Evolutionary conservation across 2,329 filamentous ascomycete genomes (phyloP).

Genomic region (Bipolaris oryzae): DNA sequence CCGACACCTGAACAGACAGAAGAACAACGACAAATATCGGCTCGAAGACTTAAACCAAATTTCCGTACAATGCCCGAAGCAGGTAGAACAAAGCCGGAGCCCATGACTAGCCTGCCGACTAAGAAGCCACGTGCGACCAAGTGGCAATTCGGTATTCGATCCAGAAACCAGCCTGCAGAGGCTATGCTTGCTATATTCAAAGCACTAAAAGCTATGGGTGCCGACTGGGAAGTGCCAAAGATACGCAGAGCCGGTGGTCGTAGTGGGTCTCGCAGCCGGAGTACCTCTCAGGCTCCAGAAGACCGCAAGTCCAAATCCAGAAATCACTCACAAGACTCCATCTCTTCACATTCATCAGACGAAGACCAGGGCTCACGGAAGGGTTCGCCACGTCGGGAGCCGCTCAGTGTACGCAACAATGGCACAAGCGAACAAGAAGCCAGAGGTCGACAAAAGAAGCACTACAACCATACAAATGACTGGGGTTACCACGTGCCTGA

Average conservation of each 20-base stretch:
- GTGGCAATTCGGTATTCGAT: constrained; percentile 98
- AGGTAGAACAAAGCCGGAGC: constrained; percentile 58
- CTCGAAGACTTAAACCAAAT: constrained; percentile 83
- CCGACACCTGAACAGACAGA: constrained; percentile 49
- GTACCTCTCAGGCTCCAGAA: constrained; percentile 34
- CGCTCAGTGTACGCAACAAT: constrained; percentile 40
- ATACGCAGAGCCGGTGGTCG: constrained; percentile 49
- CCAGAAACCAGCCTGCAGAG: constrained; percentile 90
- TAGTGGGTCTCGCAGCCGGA: constrained; percentile 45
- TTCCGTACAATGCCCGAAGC: constrained; percentile 71
- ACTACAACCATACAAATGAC: constrained; percentile 56
- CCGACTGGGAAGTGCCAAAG: constrained; percentile 74
- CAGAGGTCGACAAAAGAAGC: constrained; percentile 49
- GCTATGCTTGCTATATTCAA: constrained; percentile 95
- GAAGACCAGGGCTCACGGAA: constrained; percentile 24
- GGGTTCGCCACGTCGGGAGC: constrained; percentile 30
- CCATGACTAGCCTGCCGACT: constrained; percentile 60
- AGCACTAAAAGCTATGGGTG: constrained; percentile 83
- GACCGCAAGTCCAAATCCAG: constrained; percentile 43
- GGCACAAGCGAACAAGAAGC: constrained; percentile 23
- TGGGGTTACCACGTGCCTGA: constrained; percentile 83
- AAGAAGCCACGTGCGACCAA: constrained; percentile 82
- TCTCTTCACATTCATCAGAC: constrained; percentile 40
- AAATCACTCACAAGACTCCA: constrained; percentile 38
- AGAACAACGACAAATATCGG: constrained; percentile 77